Conservation (phyloP, 1,139 yeast genomes). For the Sugiyamaella japonica region DNA sequence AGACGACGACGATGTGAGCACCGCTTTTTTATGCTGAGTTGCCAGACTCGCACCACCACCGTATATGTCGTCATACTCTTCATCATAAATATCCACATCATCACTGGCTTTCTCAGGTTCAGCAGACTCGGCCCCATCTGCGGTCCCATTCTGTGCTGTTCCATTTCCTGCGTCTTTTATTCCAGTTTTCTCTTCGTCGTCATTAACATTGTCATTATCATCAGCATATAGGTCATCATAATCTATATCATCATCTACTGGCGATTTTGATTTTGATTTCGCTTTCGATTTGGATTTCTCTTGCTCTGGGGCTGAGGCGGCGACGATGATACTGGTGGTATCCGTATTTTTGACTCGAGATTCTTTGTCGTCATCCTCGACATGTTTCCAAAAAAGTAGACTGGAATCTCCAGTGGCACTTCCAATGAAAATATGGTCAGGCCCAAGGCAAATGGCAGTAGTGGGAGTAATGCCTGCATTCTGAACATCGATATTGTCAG, state of each 20-base stretch:
- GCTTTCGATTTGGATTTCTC: too few relatives aligned
- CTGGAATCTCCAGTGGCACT: slow-evolving; percentile 48
- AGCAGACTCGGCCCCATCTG: slow-evolving; percentile 17
- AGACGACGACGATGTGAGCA: neutral
- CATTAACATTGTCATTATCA: slow-evolving; percentile 28
- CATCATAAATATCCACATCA: slow-evolving; percentile 42
- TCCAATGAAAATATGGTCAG: slow-evolving; percentile 45
- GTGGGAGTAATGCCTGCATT: slow-evolving; percentile 31
- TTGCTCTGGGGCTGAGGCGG: neutral
- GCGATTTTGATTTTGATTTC: slow-evolving; percentile 6
- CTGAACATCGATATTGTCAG: slow-evolving; percentile 9
- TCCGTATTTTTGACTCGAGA: neutral
- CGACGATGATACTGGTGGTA: slow-evolving; percentile 10
- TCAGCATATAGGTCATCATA: slow-evolving; percentile 34
- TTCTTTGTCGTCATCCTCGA: slow-evolving; percentile 13
- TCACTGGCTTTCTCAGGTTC: slow-evolving; percentile 14
- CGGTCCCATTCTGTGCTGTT: neutral
- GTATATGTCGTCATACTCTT: slow-evolving; percentile 43
- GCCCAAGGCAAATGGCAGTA: slow-evolving; percentile 24
- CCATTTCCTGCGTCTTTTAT: neutral
- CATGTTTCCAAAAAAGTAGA: slow-evolving; percentile 42
- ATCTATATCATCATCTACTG: slow-evolving; percentile 39
- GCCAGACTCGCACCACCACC: slow-evolving; percentile 30
- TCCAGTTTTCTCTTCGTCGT: neutral
- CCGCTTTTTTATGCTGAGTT: slow-evolving; percentile 5